A percentile compares a stretch with the other conserved stretches of the same genome.
These are phyloP conservation scores for Chloroidium sp. DNA, from an alignment of 163 green algal genomes.

Conservation along the genomic window DNA sequence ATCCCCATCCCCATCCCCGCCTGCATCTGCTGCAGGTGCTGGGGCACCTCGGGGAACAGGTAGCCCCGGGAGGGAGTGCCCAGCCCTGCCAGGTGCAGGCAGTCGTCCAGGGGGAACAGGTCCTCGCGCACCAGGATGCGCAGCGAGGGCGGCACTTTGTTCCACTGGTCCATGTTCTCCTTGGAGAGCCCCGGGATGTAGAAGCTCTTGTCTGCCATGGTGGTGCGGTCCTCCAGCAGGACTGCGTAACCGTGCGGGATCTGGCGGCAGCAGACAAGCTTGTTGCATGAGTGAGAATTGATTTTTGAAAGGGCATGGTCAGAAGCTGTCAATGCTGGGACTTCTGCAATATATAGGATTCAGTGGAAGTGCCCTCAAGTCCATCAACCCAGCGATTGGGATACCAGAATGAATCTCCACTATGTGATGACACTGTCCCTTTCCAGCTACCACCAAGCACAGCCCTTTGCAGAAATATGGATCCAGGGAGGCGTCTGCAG, in stretches of 20 bases:
- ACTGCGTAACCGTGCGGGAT: slow-evolving; percentile 20
- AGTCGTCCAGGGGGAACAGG: background rate
- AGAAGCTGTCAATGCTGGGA: background rate
- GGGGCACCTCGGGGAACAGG: no score
- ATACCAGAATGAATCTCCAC: slow-evolving; percentile 1
- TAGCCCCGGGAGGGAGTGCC: no score
- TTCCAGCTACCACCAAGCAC: no score
- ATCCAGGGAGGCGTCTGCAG: no score
- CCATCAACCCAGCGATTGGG: background rate
- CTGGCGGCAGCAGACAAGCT: background rate
- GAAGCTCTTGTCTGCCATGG: slow-evolving; percentile 15
- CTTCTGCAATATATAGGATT: background rate
- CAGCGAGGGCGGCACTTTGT: slow-evolving; percentile 16
- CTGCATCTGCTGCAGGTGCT: no score
- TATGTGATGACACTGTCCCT: background rate
- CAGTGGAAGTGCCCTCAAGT: background rate
- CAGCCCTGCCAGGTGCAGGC: no score
- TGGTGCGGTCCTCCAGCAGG: slow-evolving; percentile 16
- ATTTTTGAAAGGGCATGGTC: background rate
- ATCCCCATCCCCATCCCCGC: no score
- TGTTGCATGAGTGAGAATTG: background rate
- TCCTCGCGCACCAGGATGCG: slow-evolving; percentile 23
- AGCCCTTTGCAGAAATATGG: background rate
- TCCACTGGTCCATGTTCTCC: slow-evolving; percentile 7
- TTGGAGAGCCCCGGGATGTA: slow-evolving; percentile 13